Conservation (phyloP, 306 rosid genomes). For the Cicer chorassanicum region DNA sequence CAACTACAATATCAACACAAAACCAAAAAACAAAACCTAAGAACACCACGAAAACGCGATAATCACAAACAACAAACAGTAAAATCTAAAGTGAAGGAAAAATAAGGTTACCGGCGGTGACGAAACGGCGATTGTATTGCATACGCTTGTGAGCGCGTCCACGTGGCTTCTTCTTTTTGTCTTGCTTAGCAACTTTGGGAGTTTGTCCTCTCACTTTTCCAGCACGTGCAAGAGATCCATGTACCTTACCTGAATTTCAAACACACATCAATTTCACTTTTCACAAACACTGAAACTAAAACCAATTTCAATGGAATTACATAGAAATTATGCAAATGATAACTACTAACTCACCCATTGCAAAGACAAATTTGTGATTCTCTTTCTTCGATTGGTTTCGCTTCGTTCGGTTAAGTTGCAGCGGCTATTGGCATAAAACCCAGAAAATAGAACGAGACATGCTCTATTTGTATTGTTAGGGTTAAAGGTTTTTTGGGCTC, state of each 20-base stretch:
- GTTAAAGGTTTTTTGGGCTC: conserved; percentile 31
- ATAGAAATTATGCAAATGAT: neutral
- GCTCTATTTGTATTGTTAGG: conserved; percentile 40
- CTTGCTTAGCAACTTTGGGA: conserved; percentile 52
- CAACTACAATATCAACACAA: conserved; percentile 42
- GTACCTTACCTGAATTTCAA: conserved; percentile 48
- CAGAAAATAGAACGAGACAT: neutral
- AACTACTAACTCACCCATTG: conserved; percentile 31
- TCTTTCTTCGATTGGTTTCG: neutral
- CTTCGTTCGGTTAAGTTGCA: neutral
- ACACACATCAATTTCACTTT: neutral
- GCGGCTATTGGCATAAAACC: neutral
- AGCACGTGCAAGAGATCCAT: conserved; percentile 53
- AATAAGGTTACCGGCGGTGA: conserved; percentile 50
- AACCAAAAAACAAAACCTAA: neutral
- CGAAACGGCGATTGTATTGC: conserved; percentile 58
- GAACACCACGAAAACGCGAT: neutral
- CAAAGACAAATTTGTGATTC: conserved; percentile 5
- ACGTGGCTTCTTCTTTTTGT: conserved; percentile 58
- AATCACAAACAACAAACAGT: neutral
- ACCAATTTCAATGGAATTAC: neutral
- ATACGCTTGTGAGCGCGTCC: conserved; percentile 57
- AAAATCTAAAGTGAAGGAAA: neutral
- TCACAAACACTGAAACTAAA: neutral
- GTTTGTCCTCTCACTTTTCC: conserved; percentile 56